Percentiles rank a stretch among this genome's conserved stretches.
Conservation (phyloP, 768 basidiomycete species). For the Suillus occidentalis region DNA sequence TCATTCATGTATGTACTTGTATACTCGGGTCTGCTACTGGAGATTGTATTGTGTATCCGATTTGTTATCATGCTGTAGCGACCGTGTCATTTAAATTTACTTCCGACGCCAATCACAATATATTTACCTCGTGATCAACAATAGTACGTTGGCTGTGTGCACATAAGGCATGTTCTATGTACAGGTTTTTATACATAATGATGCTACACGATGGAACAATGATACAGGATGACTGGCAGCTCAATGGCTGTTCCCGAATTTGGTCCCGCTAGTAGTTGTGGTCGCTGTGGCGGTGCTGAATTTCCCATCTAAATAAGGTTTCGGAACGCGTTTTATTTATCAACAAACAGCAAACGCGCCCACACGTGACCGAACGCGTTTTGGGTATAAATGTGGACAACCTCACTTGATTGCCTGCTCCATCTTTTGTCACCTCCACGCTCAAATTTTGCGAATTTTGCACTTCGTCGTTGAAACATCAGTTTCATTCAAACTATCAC, state of each 20-base stretch:
- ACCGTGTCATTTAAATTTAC: neutral
- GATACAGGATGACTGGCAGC: neutral
- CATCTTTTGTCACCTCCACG: conserved; percentile 3
- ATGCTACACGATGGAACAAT: neutral
- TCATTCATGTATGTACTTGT: neutral
- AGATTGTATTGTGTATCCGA: neutral
- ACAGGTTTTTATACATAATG: neutral
- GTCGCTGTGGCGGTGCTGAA: conserved; percentile 12
- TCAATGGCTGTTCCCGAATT: neutral
- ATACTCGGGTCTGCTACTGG: no score
- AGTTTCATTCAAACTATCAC: neutral
- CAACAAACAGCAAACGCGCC: conserved; percentile 12
- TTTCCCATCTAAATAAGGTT: conserved; percentile 12
- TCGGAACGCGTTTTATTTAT: conserved; percentile 4
- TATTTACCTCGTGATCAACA: neutral
- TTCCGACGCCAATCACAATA: neutral
- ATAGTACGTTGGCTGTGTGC: neutral
- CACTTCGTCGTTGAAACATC: neutral
- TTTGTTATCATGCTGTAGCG: neutral
- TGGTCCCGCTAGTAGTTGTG: neutral
- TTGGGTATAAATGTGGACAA: conserved; percentile 5
- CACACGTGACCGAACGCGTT: conserved; percentile 13
- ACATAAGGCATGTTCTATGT: neutral
- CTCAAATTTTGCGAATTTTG: neutral
- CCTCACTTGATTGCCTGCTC: conserved; percentile 1